Conservation (phyloP, 768 basidiomycete species). For the Boletellus ananas region DNA sequence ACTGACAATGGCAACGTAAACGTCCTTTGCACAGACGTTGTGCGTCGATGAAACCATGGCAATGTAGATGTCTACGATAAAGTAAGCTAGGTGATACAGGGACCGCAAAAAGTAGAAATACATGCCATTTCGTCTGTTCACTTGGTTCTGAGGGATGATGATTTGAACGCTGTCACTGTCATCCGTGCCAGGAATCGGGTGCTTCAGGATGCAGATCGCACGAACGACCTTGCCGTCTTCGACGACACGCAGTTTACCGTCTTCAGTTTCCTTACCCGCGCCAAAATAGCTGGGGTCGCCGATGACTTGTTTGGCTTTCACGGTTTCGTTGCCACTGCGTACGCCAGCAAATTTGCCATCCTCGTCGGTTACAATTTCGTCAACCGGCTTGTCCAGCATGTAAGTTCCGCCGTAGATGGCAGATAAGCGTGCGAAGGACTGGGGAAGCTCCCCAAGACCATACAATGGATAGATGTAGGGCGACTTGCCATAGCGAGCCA, state of each 20-base stretch:
- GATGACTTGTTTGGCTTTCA: constrained; percentile 96
- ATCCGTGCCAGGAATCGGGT: constrained; percentile 96
- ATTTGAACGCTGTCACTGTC: constrained; percentile 94
- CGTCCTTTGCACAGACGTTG: constrained; percentile 93
- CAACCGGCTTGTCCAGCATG: constrained; percentile 96
- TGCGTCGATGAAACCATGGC: constrained; percentile 96
- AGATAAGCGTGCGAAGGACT: constrained; percentile 95
- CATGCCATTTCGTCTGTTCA: constrained; percentile 86
- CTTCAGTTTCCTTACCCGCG: constrained; percentile 57
- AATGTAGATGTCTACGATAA: constrained; percentile 86
- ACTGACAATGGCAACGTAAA: constrained; percentile 96
- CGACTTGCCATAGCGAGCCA: constrained; percentile 99
- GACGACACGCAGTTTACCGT: constrained; percentile 80
- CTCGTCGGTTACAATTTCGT: constrained; percentile 81
- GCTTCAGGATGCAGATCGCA: constrained; percentile 97
- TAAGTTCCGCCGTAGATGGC: constrained; percentile 99
- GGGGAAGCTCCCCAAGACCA: constrained; percentile 97
- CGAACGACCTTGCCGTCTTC: constrained; percentile 94
- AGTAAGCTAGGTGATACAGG: constrained; percentile 1
- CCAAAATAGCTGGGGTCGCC: constrained; percentile 98
- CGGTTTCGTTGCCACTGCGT: constrained; percentile 82
- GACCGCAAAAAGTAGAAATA: constrained; percentile 2
- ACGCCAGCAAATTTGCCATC: constrained; percentile 93
- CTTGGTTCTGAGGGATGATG: constrained; percentile 99
- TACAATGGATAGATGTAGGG: constrained; percentile 99